Percentiles rank a stretch among this genome's conserved stretches.
Evolutionary conservation across 2,329 filamentous ascomycete species (phyloP).

Genomic region (Aspergillus glaucus): DNA sequence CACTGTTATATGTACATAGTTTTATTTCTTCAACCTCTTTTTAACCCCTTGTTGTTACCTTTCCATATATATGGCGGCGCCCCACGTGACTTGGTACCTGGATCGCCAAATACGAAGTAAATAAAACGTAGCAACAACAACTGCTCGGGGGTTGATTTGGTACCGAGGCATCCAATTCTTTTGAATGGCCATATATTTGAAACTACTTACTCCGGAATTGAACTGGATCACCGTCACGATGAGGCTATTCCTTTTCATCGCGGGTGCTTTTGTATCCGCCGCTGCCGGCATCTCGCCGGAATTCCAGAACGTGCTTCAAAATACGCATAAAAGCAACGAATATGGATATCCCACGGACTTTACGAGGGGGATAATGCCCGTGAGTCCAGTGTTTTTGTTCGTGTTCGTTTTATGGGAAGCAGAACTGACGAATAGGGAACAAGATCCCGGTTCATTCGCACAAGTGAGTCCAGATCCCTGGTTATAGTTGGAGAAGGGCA

Average conservation of each 20-base stretch:
- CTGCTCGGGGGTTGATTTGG: neutral
- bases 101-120: neutral
- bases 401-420: too few species aligned
- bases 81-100: constrained; percentile 2
- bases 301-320: constrained; percentile 51
- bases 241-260: constrained; percentile 2
- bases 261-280: constrained; percentile 19
- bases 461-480: constrained; percentile 23
- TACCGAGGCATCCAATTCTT: neutral
- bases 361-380: constrained; percentile 54
- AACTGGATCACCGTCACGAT: neutral
- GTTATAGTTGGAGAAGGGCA: neutral
- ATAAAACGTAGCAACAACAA: neutral
- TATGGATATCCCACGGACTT: constrained; percentile 58
- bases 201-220: neutral
- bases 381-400: constrained; percentile 22
- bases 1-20: too few species aligned
- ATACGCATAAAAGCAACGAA: constrained; percentile 46
- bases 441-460: constrained; percentile 39
- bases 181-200: neutral
- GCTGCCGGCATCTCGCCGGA: constrained; percentile 34
- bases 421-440: neutral
- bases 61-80: too few species aligned
- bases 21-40: too few species aligned
- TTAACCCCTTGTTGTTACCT: too few species aligned